These are phyloP conservation scores for Yamadazyma ubonensis DNA, from an alignment of 805 yeast genomes.

Conservation along the genomic window DNA sequence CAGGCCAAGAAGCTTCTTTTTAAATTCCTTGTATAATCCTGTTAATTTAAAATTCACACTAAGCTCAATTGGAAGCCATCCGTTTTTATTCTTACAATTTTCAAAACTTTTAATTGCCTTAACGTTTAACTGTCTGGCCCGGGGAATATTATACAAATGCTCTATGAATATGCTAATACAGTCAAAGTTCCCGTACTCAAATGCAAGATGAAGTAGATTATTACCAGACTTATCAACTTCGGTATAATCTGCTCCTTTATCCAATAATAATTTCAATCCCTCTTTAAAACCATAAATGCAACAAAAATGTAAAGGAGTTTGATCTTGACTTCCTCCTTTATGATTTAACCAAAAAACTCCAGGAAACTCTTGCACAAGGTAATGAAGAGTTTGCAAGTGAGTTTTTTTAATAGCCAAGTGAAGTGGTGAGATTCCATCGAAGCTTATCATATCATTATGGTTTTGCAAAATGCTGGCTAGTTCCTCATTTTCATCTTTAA, in stretches of 20 bases:
- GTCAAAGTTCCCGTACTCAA: slow-evolving; percentile 33
- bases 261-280: slow-evolving; percentile 37
- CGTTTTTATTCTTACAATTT: slow-evolving; percentile 24
- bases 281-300: slow-evolving; percentile 36
- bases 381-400: slow-evolving; percentile 43
- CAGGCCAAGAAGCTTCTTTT: slow-evolving; percentile 16
- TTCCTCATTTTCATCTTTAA: slow-evolving; percentile 17
- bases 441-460: slow-evolving; percentile 33
- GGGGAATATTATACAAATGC: slow-evolving; percentile 6
- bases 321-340: slow-evolving; percentile 29
- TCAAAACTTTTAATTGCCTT: slow-evolving; percentile 23
- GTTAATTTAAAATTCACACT: slow-evolving; percentile 31
- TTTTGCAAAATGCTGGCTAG: slow-evolving; percentile 15
- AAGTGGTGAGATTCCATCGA: slow-evolving; percentile 35
- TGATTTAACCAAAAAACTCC: slow-evolving; percentile 37
- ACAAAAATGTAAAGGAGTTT: slow-evolving; percentile 40
- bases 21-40: slow-evolving; percentile 24
- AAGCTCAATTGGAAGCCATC: slow-evolving; percentile 35
- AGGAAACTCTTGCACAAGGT: slow-evolving; percentile 43
- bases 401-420: slow-evolving; percentile 33
- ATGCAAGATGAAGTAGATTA: slow-evolving; percentile 39
- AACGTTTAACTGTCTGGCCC: slow-evolving; percentile 10
- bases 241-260: slow-evolving; percentile 40
- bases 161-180: slow-evolving; percentile 28
- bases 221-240: slow-evolving; percentile 32